These are phyloP conservation scores for Lactifluus subvellereus DNA, from an alignment of 768 basidiomycete genomes.

Conservation along the genomic window DNA sequence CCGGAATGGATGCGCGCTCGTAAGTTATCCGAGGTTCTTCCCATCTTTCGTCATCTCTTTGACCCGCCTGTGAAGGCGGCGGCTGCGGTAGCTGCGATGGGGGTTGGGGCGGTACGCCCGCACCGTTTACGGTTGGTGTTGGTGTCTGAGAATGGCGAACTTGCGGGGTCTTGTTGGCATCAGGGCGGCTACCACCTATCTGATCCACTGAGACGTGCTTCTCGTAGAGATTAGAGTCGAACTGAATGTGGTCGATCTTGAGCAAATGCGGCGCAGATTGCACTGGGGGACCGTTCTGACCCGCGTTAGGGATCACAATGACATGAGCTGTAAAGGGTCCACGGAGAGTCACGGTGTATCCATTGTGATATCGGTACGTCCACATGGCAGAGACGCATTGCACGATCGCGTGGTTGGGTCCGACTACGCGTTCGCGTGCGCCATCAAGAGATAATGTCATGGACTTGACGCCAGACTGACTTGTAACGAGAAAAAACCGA, in stretches of 20 bases:
- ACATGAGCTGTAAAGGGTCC: slow-evolving; percentile 71
- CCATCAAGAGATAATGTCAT: slow-evolving; percentile 79
- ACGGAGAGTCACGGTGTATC: slow-evolving; percentile 70
- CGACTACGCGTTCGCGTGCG: slow-evolving; percentile 58
- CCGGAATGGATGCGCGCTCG: slow-evolving; percentile 61
- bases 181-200: slow-evolving; percentile 46
- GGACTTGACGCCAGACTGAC: slow-evolving; percentile 77
- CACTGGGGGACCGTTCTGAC: slow-evolving; percentile 12
- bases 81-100: slow-evolving; percentile 6
- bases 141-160: slow-evolving; percentile 19
- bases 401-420: slow-evolving; percentile 44
- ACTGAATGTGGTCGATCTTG: slow-evolving; percentile 68
- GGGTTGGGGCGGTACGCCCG: slow-evolving; percentile 1
- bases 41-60: slow-evolving; percentile 47
- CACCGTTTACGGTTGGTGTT: slow-evolving; percentile 27
- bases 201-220: slow-evolving; percentile 66
- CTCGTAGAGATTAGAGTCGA: slow-evolving; percentile 67
- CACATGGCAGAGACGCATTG: slow-evolving; percentile 72
- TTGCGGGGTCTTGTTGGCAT: slow-evolving; percentile 34
- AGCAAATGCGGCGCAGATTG: slow-evolving; percentile 32
- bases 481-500: slow-evolving; percentile 79
- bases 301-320: slow-evolving; percentile 30
- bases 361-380: slow-evolving; percentile 77
- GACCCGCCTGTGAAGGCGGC: slow-evolving; percentile 19
- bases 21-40: slow-evolving; percentile 61